Evolutionary conservation across 1,139 yeast species (phyloP).

Genomic region (Lodderomyces elongisporus): DNA sequence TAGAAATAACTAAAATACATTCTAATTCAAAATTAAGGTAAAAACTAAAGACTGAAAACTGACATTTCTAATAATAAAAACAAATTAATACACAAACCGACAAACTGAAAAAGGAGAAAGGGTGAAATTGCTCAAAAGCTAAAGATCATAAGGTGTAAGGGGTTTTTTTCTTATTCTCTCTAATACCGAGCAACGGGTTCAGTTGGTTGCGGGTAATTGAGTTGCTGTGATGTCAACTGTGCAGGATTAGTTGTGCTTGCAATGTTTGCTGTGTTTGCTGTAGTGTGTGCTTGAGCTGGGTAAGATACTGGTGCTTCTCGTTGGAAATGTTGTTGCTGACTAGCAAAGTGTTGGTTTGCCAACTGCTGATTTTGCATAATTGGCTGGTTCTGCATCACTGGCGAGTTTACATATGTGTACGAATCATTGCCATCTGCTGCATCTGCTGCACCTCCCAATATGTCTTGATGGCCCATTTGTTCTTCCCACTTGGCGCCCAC

Average conservation of each 20-base stretch:
- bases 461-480: slow-evolving; percentile 5
- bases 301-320: not conserved
- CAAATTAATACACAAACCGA: no score
- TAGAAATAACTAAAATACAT: no score
- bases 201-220: not conserved
- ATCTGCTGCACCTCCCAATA: not conserved
- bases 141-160: no score
- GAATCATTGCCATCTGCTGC: slow-evolving; percentile 4
- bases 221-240: not conserved
- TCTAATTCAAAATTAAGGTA: no score
- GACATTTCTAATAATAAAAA: no score
- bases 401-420: slow-evolving; percentile 6
- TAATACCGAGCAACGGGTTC: slow-evolving; percentile 1
- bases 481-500: slow-evolving; percentile 8
- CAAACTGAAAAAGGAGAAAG: no score
- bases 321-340: not conserved
- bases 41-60: no score
- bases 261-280: no score
- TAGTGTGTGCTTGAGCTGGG: no score
- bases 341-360: slow-evolving; percentile 1
- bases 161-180: no score
- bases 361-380: slow-evolving; percentile 3
- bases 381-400: slow-evolving; percentile 1
- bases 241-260: not conserved
- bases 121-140: no score